phyloP scores from a whole-genome alignment of 148 eudicot species.

The Talinum fruticosum region DNA sequence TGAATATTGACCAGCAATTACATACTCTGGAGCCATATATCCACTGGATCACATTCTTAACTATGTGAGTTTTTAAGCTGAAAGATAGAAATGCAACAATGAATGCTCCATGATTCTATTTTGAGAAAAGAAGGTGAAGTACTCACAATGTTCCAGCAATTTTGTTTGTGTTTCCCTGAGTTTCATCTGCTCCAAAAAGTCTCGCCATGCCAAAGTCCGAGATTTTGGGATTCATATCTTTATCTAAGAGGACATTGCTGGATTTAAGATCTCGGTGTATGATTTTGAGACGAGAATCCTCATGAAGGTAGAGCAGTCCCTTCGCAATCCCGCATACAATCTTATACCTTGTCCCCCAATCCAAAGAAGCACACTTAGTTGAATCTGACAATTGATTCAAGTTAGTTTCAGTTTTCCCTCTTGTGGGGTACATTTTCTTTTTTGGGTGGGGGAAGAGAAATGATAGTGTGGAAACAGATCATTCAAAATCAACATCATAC shows the following conservation, averaged over 20 bases:
- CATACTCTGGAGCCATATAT: slow-evolving; percentile 39
- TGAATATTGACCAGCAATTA: slow-evolving; percentile 29
- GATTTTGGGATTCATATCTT: slow-evolving; percentile 35
- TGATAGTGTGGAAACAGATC: neutral
- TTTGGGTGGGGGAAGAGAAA: neutral
- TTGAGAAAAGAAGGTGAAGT: neutral
- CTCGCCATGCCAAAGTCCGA: slow-evolving; percentile 34
- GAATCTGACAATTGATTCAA: slow-evolving; percentile 10
- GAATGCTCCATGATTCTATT: neutral
- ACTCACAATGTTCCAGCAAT: slow-evolving; percentile 26
- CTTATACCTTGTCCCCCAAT: slow-evolving; percentile 18
- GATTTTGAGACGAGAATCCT: slow-evolving; percentile 27
- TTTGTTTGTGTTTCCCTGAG: slow-evolving; percentile 21
- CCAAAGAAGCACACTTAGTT: slow-evolving; percentile 12
- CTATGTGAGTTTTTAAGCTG: neutral
- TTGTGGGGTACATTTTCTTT: neutral
- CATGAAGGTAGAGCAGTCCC: slow-evolving; percentile 26
- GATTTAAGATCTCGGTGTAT: slow-evolving; percentile 32
- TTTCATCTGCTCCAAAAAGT: slow-evolving; percentile 32
- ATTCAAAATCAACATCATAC: neutral
- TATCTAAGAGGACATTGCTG: slow-evolving; percentile 29
- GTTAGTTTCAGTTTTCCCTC: neutral
- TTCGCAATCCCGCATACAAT: slow-evolving; percentile 20
- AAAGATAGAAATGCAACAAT: neutral
- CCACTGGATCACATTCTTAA: slow-evolving; percentile 14